Evolutionary conservation across 179 eudicot genomes (phyloP), one percentile per base, ranked within the genome.

Genomic region (Camellia oleifera): DNA sequence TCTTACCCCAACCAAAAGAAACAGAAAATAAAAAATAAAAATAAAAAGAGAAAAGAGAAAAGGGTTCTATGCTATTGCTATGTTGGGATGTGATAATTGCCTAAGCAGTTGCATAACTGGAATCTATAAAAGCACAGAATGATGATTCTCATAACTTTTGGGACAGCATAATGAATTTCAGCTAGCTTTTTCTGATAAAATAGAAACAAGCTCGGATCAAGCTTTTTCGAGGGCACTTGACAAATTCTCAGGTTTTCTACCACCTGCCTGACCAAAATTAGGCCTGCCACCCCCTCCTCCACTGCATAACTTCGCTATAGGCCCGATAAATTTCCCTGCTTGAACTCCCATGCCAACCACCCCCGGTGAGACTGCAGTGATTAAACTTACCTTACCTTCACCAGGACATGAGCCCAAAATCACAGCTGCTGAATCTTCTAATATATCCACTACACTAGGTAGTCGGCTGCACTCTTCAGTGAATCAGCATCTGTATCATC

Each of bases 231-330:
- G 97, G 10, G 98, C 98, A 56, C 69, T 78, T 78, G 9, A 54
- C 82, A 96, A 81, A 82, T 94, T 96, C 79, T 94, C 93, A 8
- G 98, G 98, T 78, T 92, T 93, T 80, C 87, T 88, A 48, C 98
- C 97, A 70, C 99, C 99, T 98, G 6, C 90, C 90, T 94, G 99
- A 40, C 98, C 96, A 56, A 94, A 89, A 83, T 91, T 94, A 46
- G 98, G 98, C 80, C 90, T 88, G 56, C 99, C 99, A 52, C 99
- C 99, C 0, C 99, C 99, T 44, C 93, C 97, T 40, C 99, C 98
- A n/a, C n/a, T 97, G 63, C 98, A 94, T 73, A 94, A 48, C 84
- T 94, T 96, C 46, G 99, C 99, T 72, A 94, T 82, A 13, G 97
- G 90, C 72, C 94, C 97, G 2, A 94, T 94, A 69, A 96, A 92